Conservation (phyloP, 1,139 yeast species). For the Hemisphaericaspora subhashii region DNA sequence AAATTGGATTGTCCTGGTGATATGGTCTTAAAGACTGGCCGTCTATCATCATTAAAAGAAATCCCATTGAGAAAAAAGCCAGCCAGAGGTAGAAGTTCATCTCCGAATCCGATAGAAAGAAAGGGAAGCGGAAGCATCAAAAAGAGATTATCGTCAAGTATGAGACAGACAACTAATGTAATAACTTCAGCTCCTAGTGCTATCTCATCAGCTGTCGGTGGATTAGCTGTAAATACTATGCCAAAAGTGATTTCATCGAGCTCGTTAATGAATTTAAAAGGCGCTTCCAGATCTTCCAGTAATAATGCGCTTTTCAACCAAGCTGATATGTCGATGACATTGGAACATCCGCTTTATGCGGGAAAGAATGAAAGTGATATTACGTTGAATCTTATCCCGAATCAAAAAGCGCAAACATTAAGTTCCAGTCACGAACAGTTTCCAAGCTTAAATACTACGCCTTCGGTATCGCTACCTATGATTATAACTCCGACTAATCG, state of each 20-base stretch:
- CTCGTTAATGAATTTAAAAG: slow-evolving; percentile 5
- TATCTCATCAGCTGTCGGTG: slow-evolving; percentile 1
- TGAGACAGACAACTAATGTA: neutral
- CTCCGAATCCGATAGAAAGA: slow-evolving; percentile 6
- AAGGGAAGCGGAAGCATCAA: slow-evolving; percentile 7
- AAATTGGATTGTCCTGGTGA: slow-evolving; percentile 7
- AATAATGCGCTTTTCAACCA: neutral
- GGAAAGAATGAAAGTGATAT: slow-evolving; percentile 8
- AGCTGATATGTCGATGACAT: neutral
- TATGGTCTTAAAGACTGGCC: slow-evolving; percentile 1
- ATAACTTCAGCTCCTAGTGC: slow-evolving; percentile 6
- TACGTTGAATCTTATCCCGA: slow-evolving; percentile 12
- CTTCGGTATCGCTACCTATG: neutral
- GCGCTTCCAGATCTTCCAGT: neutral
- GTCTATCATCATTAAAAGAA: slow-evolving; percentile 1
- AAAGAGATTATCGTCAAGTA: slow-evolving; percentile 7
- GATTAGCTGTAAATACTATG: neutral
- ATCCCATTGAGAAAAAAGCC: neutral
- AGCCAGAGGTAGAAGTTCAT: slow-evolving; percentile 6
- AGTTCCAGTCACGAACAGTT: slow-evolving; percentile 10
- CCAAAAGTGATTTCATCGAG: slow-evolving; percentile 6
- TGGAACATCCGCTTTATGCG: slow-evolving; percentile 2
- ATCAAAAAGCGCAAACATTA: slow-evolving; percentile 8
- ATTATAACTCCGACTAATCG: neutral
- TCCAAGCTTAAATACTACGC: slow-evolving; percentile 5